phyloP scores from a whole-genome alignment of 2,329 filamentous ascomycete genomes.

The Pyricularia pennisetigena region DNA sequence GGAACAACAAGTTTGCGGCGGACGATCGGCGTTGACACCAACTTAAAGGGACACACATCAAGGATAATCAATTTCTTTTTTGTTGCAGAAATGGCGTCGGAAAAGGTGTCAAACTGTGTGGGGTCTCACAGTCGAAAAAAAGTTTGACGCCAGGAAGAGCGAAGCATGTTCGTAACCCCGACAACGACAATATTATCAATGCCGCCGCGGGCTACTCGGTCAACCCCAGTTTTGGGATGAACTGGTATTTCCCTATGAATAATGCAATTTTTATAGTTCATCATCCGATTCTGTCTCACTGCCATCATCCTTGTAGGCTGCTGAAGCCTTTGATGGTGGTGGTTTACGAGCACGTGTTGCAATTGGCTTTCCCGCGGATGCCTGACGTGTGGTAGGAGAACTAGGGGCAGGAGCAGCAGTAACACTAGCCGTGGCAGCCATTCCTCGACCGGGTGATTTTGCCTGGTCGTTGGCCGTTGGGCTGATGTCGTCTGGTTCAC shows the following conservation, averaged over 20 bases:
- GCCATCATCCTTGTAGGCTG: slow-evolving; percentile 16
- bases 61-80: neutral
- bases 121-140: neutral
- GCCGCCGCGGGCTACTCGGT: neutral
- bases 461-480: neutral
- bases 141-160: neutral
- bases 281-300: slow-evolving; percentile 48
- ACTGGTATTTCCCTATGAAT: neutral
- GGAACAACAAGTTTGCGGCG: slow-evolving; percentile 38
- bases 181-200: neutral
- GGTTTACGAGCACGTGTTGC: slow-evolving; percentile 5
- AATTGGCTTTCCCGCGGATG: slow-evolving; percentile 3
- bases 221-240: neutral
- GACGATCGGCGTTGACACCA: slow-evolving; percentile 30
- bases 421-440: slow-evolving; percentile 16
- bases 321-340: slow-evolving; percentile 2
- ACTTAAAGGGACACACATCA: neutral
- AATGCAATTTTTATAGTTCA: slow-evolving; percentile 30
- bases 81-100: neutral
- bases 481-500: slow-evolving; percentile 27
- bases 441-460: neutral
- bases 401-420: slow-evolving; percentile 12
- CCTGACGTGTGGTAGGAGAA: neutral
- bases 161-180: neutral
- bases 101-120: neutral